A percentile compares a stretch with the other conserved stretches of the same genome.
phyloP scores from a whole-genome alignment of 176 grass and related monocot species.

The Raddia guianensis region DNA sequence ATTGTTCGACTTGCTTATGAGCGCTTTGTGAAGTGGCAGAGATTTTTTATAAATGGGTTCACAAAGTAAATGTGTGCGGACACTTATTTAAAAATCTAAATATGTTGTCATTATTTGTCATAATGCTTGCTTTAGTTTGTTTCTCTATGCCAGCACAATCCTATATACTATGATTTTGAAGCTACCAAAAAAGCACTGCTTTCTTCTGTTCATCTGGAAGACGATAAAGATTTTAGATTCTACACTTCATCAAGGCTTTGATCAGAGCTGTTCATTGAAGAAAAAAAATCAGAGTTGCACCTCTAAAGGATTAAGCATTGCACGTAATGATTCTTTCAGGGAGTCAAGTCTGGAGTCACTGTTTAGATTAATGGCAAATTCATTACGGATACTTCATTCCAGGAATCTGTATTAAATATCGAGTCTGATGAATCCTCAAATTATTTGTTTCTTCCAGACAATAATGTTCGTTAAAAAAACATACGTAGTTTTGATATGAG shows the following conservation, averaged over 20 bases:
- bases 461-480: neutral
- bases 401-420: slow-evolving; percentile 1
- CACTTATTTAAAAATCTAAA: too few species aligned
- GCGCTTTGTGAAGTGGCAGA: too few species aligned
- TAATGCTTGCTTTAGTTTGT: neutral
- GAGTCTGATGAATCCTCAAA: neutral
- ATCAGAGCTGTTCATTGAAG: neutral
- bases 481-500: neutral
- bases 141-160: neutral
- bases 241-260: slow-evolving; percentile 5
- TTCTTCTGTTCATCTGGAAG: neutral
- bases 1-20: too few species aligned
- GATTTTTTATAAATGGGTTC: too few species aligned
- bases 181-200: neutral
- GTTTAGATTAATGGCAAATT: neutral
- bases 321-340: neutral
- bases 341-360: neutral
- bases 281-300: neutral
- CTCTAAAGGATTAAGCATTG: neutral
- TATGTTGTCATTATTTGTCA: neutral
- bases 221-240: neutral
- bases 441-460: neutral
- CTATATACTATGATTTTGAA: neutral
- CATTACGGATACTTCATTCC: neutral
- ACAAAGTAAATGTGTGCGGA: too few species aligned